Base-by-base conservation (phyloP, 371 early-diverging fungal species). In the Apophysomyces ossiformis region DNA sequence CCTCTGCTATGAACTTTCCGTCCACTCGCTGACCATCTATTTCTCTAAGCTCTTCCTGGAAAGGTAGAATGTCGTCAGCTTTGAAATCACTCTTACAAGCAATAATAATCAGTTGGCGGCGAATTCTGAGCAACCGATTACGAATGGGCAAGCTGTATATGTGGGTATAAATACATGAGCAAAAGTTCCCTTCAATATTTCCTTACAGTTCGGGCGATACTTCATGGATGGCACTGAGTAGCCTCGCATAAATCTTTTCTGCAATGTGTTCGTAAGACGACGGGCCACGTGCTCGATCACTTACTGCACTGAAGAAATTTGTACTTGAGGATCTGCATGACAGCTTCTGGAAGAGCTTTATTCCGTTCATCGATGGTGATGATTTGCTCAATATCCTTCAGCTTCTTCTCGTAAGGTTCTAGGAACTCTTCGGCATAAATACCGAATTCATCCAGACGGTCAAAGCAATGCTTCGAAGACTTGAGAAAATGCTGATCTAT, bases 11-110 rank as follows among this genome's bases (percentile, higher is more conserved):
- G 69, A 93, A 93, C 69, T 90, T 90, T 64, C 92, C 93, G 63
- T 92, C 88, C 2, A 84, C 82, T 21, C 92, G 83, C 66, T 73
- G 64, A 61, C 78, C 71, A 65, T 93, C 93, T 45, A 93, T 85
- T 44, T 85, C 87, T 8, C 85, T 84, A 39, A 93, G 70, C 59
- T 87, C 87, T 64, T 83, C 81, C 70, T 93, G 91, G 37, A 90
- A 74, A 12, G 78, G 81, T 26, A 71, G 63, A 12, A 89, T 70
- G 8, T 85, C 86, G 4, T 70, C 68, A 1, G 74, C 61, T 9
- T 62, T 64, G 71, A 77, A 85, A 0, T 75, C 61, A 0, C 69
- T 65, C 16, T 72, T 72, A 45, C 85, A 82, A 4, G 85, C 85
- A 11, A 86, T 64, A 16, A 75, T 78, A 0, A 77, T 81, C 36